Percentiles rank a stretch among this genome's conserved stretches.
phyloP scores from a whole-genome alignment of 2,329 filamentous ascomycete genomes.

The Aspergillus tanneri region DNA sequence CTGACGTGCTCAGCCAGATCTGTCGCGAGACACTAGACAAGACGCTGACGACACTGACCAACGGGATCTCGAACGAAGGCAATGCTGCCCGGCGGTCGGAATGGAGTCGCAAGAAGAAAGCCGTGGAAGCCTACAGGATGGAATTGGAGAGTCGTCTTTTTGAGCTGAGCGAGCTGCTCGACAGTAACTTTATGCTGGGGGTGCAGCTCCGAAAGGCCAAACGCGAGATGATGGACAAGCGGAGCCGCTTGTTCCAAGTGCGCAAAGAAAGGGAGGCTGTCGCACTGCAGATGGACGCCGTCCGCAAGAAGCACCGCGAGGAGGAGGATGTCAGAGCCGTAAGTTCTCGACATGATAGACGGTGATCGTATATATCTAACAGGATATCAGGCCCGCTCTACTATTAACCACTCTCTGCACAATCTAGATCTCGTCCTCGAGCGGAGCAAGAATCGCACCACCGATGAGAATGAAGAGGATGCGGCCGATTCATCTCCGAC shows the following conservation, averaged over 20 bases:
- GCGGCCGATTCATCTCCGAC: conserved; percentile 22
- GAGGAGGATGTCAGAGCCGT: conserved; percentile 40
- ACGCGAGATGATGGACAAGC: conserved; percentile 46
- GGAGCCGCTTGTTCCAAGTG: conserved; percentile 49
- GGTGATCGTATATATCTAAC: conserved; percentile 3
- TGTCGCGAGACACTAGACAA: conserved; percentile 52
- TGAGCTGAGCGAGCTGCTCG: conserved; percentile 53
- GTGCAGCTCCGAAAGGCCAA: conserved; percentile 47
- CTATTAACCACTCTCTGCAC: conserved; percentile 45
- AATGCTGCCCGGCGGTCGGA: conserved; percentile 41
- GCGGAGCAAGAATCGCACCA: conserved; percentile 31
- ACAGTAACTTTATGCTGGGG: conserved; percentile 50
- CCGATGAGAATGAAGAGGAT: conserved; percentile 20
- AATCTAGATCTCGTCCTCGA: conserved; percentile 44
- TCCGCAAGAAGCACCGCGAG: conserved; percentile 43
- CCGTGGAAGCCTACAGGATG: conserved; percentile 49
- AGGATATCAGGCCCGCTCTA: conserved; percentile 35
- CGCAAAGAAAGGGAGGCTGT: conserved; percentile 51
- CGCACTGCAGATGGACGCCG: conserved; percentile 51
- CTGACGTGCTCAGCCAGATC: conserved; percentile 53
- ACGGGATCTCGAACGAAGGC: conserved; percentile 41
- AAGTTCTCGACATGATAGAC: conserved; percentile 11
- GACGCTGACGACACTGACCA: conserved; percentile 44
- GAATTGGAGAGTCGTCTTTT: conserved; percentile 52
- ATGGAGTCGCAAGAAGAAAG: conserved; percentile 47